Base-by-base conservation (phyloP, 192 early-diverging fungal species). In the Ambispora gerdemannii region DNA sequence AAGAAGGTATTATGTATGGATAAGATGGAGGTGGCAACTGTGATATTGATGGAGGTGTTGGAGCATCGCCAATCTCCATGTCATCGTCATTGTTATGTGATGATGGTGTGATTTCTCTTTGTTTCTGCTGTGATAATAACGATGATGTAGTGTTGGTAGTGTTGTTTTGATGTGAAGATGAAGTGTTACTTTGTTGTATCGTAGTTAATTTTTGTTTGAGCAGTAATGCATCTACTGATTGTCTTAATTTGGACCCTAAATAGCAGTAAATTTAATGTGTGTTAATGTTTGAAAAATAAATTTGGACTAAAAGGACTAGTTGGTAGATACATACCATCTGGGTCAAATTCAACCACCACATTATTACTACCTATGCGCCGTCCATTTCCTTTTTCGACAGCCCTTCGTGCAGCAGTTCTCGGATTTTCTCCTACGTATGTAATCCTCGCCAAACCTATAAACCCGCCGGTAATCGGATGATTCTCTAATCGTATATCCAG, bases 301-400 rank as follows among this genome's bases (percentile, higher is more conserved):
- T 35, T 74, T 78, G 30, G 74, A 55, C n/a, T 70, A 73, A 32
- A 70, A 68, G 36, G 72, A 50, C 33, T 78, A 1, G 17, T 2
- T 20, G 1, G 17, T 20, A 50, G 17, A 58, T 20, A 53, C 55
- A 50, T 67, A 74, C 78, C 78, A 52, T 74, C 61, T 2, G 64
- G 50, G 38, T 80, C 78, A 56, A 77, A 77, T 56, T 77, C 69
- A 17, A 80, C 71, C 31, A 72, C 77, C 17, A 80, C 75, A 28
- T 61, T 27, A 20, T 31, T 36, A 31, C 36, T 50, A 13, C 75
- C 82, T 63, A 83, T 77, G 27, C 81, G 62, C 24, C 80, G 70
- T 3, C 78, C 77, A 63, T 83, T 82, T 30, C 80, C 74, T 4
- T 79, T 80, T 22, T 83, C 78, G 11, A 81, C 84, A 13, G 84